These are phyloP conservation scores for Aspergillus sergii DNA, from an alignment of 2,329 filamentous ascomycete species.

Conservation along the genomic window DNA sequence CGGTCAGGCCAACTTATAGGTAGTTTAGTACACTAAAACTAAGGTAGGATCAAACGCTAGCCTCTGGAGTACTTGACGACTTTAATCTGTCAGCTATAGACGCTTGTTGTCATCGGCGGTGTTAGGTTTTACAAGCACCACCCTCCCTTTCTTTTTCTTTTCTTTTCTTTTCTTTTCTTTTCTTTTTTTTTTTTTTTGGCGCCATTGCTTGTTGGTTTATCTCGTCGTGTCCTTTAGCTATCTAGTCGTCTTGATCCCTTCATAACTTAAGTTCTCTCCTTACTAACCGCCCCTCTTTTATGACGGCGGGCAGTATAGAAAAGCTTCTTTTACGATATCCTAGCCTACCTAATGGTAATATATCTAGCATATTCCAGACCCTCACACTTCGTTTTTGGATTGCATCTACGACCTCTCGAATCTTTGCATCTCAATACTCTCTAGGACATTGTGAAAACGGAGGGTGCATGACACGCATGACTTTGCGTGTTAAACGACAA, in stretches of 20 bases:
- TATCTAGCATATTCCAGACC: background rate
- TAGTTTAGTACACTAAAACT: too few relatives aligned
- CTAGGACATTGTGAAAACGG: background rate
- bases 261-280: background rate
- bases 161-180: background rate
- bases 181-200: background rate
- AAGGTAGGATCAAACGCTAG: background rate
- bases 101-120: background rate
- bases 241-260: background rate
- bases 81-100: background rate
- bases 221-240: background rate
- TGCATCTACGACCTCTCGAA: background rate
- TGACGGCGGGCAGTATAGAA: background rate
- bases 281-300: background rate
- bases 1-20: background rate
- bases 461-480: slow-evolving; percentile 26
- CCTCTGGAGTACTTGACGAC: background rate
- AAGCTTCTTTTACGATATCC: background rate
- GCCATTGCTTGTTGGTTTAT: background rate
- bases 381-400: background rate
- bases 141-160: background rate
- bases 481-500: slow-evolving; percentile 31
- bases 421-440: too few relatives aligned
- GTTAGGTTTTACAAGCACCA: background rate
- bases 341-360: background rate